Base-by-base conservation (phyloP, 768 basidiomycete genomes). In the Collybiopsis confluens region DNA sequence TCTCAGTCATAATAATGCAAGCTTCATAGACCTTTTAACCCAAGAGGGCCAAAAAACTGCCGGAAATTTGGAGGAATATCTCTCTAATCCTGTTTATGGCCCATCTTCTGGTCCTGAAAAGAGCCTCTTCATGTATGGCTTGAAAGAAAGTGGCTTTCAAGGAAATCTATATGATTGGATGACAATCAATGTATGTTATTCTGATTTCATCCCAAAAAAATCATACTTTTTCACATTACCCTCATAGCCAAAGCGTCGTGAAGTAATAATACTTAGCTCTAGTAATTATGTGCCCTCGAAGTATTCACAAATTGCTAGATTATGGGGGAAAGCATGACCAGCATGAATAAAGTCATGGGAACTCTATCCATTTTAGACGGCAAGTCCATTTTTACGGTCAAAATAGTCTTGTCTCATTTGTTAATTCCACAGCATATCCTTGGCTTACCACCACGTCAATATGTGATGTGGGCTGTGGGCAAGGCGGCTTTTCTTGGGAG, bases 391-490 rank as follows among this genome's bases (percentile, higher is more conserved):
- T n/a, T n/a, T n/a, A n/a, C n/a, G n/a, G n/a, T n/a, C n/a, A 33
- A 37, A 37, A 37, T 37, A 7, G 21, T 21, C 42, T 44, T 44
- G 21, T 11, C 42, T 21, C 26, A 16, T 43, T n/a, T 37, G 18
- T 41, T 28, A 21, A 6, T n/a, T 38, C 48, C 6, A 1, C 41
- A 71, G 72, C 58, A 0, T 72, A 62, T 48, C 67, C 72, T 8
- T 73, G 72, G 45, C 56, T 54, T 11, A 59, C 57, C 26, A 16
- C 11, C 45, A 62, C 64, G 0, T 62, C 62, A 3, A 52, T 71
- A 4, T 68, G 70, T 18, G 71, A 72, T 46, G 61, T 72, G 3
- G 71, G 70, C 11, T 68, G 70, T 44, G 64, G 70, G 7, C 60
- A 66, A 15, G 71, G 71, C 7, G 56, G 62, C 13, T 63, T 66